Percentiles rank a stretch among this genome's conserved stretches.
These are phyloP conservation scores for Coemansia sp. DNA, from an alignment of 192 early-diverging fungal species.

Conservation along the genomic window DNA sequence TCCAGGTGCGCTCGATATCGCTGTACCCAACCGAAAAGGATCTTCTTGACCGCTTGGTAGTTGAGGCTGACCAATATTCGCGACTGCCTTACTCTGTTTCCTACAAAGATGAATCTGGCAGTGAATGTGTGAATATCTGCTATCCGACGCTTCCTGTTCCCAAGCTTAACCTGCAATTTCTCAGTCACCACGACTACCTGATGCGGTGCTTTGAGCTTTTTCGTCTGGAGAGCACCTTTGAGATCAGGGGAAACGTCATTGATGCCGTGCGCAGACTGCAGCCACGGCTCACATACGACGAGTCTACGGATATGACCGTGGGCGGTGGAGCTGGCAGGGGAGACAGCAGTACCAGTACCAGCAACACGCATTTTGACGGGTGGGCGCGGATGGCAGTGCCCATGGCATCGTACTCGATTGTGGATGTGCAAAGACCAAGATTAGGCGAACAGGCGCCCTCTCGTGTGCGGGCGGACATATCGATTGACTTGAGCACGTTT, in stretches of 20 bases:
- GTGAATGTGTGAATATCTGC: neutral
- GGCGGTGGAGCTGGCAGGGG: neutral
- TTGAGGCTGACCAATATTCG: slow-evolving; percentile 64
- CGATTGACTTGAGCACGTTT: slow-evolving; percentile 66
- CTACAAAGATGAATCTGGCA: neutral
- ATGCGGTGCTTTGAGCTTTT: slow-evolving; percentile 81
- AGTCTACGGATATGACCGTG: neutral
- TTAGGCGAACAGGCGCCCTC: slow-evolving; percentile 63
- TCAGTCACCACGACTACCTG: slow-evolving; percentile 91
- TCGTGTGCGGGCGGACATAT: slow-evolving; percentile 79
- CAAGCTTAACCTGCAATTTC: slow-evolving; percentile 91
- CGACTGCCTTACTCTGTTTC: slow-evolving; percentile 51
- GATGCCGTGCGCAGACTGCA: slow-evolving; percentile 81
- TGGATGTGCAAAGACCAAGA: slow-evolving; percentile 61
- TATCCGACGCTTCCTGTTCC: slow-evolving; percentile 60
- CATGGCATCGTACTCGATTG: slow-evolving; percentile 66
- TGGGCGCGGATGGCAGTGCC: slow-evolving; percentile 92
- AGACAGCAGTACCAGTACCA: neutral
- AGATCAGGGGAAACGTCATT: slow-evolving; percentile 85
- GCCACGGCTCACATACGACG: slow-evolving; percentile 59
- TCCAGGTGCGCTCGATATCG: slow-evolving; percentile 23
- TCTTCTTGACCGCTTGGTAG: slow-evolving; percentile 70
- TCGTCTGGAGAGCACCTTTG: slow-evolving; percentile 78
- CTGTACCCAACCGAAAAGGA: slow-evolving; percentile 49
- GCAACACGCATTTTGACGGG: slow-evolving; percentile 64